These are phyloP conservation scores for Talinum fruticosum DNA, from an alignment of 148 eudicot genomes.

Conservation along the genomic window DNA sequence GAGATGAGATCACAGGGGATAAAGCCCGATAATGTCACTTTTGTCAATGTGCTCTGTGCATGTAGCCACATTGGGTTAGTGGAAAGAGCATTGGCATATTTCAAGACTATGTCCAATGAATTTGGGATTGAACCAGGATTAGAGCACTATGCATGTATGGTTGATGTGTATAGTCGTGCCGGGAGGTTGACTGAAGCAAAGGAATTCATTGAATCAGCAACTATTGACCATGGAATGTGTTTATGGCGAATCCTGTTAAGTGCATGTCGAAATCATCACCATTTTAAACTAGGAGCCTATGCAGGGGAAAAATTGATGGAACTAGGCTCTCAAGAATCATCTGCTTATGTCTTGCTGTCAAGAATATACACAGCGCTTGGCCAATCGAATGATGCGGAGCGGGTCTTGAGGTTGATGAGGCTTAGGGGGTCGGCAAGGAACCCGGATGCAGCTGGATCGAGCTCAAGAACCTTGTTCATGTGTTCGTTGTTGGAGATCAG, in stretches of 20 bases:
- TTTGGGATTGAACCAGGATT: conserved; percentile 39
- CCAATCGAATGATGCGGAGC: conserved; percentile 43
- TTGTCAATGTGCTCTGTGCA: conserved; percentile 56
- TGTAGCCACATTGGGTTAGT: conserved; percentile 66
- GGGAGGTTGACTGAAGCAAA: conserved; percentile 57
- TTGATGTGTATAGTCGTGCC: conserved; percentile 59
- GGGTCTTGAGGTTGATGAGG: conserved; percentile 56
- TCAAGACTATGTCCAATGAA: conserved; percentile 41
- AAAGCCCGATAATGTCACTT: conserved; percentile 55
- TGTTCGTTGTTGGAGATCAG: conserved; percentile 59
- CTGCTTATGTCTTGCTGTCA: conserved; percentile 52
- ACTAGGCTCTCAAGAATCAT: conserved; percentile 62
- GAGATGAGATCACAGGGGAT: conserved; percentile 47
- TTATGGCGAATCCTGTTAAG: conserved; percentile 57
- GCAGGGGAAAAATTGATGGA: conserved; percentile 64
- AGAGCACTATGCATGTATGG: conserved; percentile 71
- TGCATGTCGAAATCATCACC: conserved; percentile 47
- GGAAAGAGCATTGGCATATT: conserved; percentile 46
- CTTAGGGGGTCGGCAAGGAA: conserved; percentile 53
- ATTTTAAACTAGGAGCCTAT: conserved; percentile 64
- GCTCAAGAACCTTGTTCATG: conserved; percentile 54
- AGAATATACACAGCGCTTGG: conserved; percentile 55
- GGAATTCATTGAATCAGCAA: conserved; percentile 46
- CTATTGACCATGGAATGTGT: conserved; percentile 52
- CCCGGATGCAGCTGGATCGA: conserved; percentile 76